Evolutionary conservation across 75 land plant species (phyloP).

Genomic region (Pseudotsuga menziesii): DNA sequence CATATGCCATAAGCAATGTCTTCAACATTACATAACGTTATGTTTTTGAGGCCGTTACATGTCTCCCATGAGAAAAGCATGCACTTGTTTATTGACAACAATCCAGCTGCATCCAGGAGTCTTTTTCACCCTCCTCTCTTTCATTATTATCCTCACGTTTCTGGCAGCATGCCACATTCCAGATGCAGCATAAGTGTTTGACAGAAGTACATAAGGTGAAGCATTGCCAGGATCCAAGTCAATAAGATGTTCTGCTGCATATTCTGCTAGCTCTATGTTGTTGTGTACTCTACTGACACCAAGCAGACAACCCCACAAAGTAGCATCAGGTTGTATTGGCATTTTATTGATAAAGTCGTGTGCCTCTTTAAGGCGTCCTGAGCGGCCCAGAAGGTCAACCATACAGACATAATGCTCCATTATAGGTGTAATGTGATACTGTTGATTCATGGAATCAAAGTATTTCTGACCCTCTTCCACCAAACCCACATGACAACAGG

Average conservation of each 20-base stretch:
- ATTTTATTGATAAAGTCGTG: constrained; percentile 34
- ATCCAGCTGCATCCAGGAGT: constrained; percentile 32
- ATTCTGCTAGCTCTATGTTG: constrained; percentile 25
- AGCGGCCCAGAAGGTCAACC: constrained; percentile 47
- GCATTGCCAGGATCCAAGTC: constrained; percentile 34
- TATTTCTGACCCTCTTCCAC: constrained; percentile 34
- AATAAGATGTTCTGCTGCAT: constrained; percentile 30
- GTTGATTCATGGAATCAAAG: constrained; percentile 36
- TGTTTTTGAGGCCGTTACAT: background rate
- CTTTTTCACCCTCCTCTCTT: background rate
- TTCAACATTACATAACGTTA: constrained; percentile 7
- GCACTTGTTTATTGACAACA: constrained; percentile 29
- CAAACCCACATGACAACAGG: constrained; percentile 34
- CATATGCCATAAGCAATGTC: background rate
- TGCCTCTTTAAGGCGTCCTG: constrained; percentile 54
- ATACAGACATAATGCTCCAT: constrained; percentile 47
- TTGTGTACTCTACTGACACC: constrained; percentile 40
- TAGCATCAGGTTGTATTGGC: constrained; percentile 36
- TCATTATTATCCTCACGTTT: constrained; percentile 19
- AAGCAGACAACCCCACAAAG: constrained; percentile 38
- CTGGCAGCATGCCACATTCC: constrained; percentile 20
- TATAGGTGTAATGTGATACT: constrained; percentile 31
- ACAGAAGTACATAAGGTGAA: constrained; percentile 12
- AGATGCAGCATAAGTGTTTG: constrained; percentile 27
- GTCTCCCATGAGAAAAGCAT: constrained; percentile 26